phyloP scores from a whole-genome alignment of 225 moss, liverwort and hornwort species.

The Pleurozium schreberi region DNA sequence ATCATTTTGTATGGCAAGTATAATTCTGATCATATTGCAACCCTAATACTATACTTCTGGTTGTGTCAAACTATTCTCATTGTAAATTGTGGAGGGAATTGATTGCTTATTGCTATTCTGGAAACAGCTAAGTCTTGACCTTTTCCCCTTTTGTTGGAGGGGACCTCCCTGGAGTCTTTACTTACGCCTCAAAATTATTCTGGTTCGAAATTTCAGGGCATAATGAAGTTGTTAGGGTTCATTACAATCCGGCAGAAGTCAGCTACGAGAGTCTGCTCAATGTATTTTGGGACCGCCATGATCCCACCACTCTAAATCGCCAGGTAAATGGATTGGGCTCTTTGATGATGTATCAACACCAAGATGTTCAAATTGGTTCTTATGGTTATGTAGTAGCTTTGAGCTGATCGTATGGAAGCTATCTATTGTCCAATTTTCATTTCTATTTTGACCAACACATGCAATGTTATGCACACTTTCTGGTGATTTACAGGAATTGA shows the following conservation, averaged over 20 bases:
- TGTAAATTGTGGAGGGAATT: neutral
- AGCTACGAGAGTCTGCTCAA: slow-evolving; percentile 41
- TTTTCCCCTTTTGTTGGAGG: neutral
- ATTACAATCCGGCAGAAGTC: slow-evolving; percentile 37
- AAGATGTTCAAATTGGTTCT: neutral
- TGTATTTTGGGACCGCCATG: slow-evolving; percentile 59
- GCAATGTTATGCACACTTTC: neutral
- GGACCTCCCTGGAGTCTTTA: neutral
- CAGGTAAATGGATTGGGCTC: slow-evolving; percentile 20
- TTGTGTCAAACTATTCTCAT: neutral
- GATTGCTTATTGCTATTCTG: neutral
- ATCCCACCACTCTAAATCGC: slow-evolving; percentile 69
- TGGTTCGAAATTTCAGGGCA: slow-evolving; percentile 30
- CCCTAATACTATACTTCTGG: neutral
- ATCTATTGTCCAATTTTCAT: neutral
- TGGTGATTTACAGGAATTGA: neutral
- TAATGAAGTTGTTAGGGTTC: slow-evolving; percentile 54
- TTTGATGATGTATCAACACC: neutral
- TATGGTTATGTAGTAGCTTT: neutral
- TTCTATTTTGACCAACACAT: neutral
- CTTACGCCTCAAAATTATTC: neutral
- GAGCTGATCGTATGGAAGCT: neutral
- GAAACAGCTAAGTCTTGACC: neutral
- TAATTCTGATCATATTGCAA: neutral
- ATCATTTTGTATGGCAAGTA: neutral